Evolutionary conservation across 2,329 filamentous ascomycete genomes (phyloP), one percentile per base, ranked within the genome.

Genomic region (Pseudogymnoascus sp.): DNA sequence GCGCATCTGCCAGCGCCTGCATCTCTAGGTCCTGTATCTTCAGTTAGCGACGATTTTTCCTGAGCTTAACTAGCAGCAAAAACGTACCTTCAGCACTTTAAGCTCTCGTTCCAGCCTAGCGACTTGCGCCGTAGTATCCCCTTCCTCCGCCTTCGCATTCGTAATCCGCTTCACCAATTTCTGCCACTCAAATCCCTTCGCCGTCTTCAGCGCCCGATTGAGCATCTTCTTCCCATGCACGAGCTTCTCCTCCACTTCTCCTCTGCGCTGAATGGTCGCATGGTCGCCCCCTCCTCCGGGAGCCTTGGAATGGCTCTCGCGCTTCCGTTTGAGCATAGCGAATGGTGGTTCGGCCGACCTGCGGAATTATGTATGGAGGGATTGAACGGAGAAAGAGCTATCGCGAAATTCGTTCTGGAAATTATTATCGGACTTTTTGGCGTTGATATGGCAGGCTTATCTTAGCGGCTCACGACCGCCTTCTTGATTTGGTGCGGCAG

Each of bases 131-230:
- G 9, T 28, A 18, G 47, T 30, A 68, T 85, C 83, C 47, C 80
- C 79, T 1, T 73, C 70, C 14, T 74, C 67, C 59, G 76, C 74
- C 58, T 74, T 78, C 12, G 82, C 72, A 41, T 80, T 76, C 71
- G 84, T 87, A 64, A 74, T 58, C 60, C 86, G 81, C 63, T 89
- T 78, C 14, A 78, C 77, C 57, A 83, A 80, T 65, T 91, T 89
- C 74, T 93, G 90, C 50, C 89, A 81, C 76, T 93, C 89, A 69
- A 90, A 88, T 54, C 86, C 86, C 70, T 89, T 90, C 61, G 86
- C 87, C 9, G 80, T 77, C 73, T 91, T 91, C 63, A 93, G 78
- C 0, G 86, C 87, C 62, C 83, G 81, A 64, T 80, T 80, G 7
- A 93, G 77, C 35, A 85, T 79, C 69, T 83, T 84, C 65, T 80